Percentiles rank a stretch among this genome's conserved stretches.
These are phyloP conservation scores for Ophiostoma angusticollis DNA, from an alignment of 2,329 filamentous ascomycete genomes.

Conservation along the genomic window DNA sequence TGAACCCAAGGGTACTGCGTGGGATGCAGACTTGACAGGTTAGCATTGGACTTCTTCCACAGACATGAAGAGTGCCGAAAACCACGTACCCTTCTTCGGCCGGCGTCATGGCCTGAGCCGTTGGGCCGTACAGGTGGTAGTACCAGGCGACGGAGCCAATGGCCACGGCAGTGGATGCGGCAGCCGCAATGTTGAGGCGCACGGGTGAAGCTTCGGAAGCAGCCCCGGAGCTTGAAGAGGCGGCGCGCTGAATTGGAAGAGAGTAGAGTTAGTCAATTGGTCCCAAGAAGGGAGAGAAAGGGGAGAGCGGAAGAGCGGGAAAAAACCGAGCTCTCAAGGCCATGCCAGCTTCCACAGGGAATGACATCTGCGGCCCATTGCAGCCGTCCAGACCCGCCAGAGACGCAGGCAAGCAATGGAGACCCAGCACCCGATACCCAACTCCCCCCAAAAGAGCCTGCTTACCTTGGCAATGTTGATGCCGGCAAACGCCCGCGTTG, in stretches of 20 bases:
- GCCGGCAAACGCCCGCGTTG: slow-evolving; percentile 72
- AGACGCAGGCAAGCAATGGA: too few species aligned
- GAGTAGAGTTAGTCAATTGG: slow-evolving; percentile 8
- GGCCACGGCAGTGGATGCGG: slow-evolving; percentile 74
- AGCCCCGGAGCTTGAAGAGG: slow-evolving; percentile 62
- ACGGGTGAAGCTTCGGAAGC: slow-evolving; percentile 58
- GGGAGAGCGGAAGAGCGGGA: neutral
- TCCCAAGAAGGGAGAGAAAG: neutral
- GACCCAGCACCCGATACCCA: too few species aligned
- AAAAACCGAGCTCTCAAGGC: too few species aligned
- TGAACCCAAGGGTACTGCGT: slow-evolving; percentile 95
- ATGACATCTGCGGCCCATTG: too few species aligned
- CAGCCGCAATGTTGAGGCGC: slow-evolving; percentile 75
- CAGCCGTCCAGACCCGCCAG: too few species aligned
- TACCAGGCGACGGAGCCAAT: slow-evolving; percentile 92
- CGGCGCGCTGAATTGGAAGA: slow-evolving; percentile 37
- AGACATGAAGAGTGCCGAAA: neutral
- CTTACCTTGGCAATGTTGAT: slow-evolving; percentile 58
- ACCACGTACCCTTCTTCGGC: slow-evolving; percentile 91
- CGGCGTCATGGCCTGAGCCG: slow-evolving; percentile 78
- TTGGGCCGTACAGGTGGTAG: slow-evolving; percentile 87
- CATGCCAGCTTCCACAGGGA: too few species aligned
- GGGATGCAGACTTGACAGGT: slow-evolving; percentile 63
- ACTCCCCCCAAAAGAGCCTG: neutral
- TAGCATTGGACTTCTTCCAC: slow-evolving; percentile 13